These are phyloP conservation scores for Candida gigantensis DNA, from an alignment of 1,139 yeast genomes.

Conservation along the genomic window DNA sequence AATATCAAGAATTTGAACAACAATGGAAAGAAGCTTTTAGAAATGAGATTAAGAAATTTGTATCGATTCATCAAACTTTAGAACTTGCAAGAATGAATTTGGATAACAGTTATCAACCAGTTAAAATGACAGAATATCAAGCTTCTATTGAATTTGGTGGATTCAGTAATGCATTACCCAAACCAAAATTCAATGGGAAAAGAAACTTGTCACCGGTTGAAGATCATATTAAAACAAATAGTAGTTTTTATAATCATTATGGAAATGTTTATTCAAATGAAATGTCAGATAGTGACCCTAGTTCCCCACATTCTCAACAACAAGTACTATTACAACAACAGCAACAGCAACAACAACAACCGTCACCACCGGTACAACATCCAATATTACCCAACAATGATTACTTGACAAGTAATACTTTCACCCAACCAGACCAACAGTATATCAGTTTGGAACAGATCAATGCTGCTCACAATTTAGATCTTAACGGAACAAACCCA, in stretches of 20 bases:
- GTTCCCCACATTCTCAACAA: slow-evolving; percentile 7
- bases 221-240: slow-evolving; percentile 10
- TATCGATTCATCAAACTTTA: slow-evolving; percentile 30
- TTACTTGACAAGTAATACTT: slow-evolving; percentile 1
- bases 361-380: slow-evolving; percentile 6
- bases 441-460: slow-evolving; percentile 18
- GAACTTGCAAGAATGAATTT: slow-evolving; percentile 31
- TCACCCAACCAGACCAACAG: slow-evolving; percentile 11
- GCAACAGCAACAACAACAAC: slow-evolving; percentile 5
- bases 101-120: slow-evolving; percentile 35
- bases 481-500: slow-evolving; percentile 4
- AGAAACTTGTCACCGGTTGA: slow-evolving; percentile 19
- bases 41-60: slow-evolving; percentile 34
- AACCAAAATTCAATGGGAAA: slow-evolving; percentile 18
- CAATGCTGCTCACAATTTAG: slow-evolving; percentile 13
- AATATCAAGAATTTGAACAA: slow-evolving; percentile 30
- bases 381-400: slow-evolving; percentile 3
- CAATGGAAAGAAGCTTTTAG: slow-evolving; percentile 38
- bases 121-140: slow-evolving; percentile 36
- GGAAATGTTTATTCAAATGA: slow-evolving; percentile 27
- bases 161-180: slow-evolving; percentile 35
- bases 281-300: slow-evolving; percentile 5
- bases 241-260: slow-evolving; percentile 23
- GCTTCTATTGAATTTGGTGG: slow-evolving; percentile 49
- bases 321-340: slow-evolving; percentile 5